These are phyloP conservation scores for Aureobasidium sp. DNA, from an alignment of 2,329 filamentous ascomycete species.

Conservation along the genomic window DNA sequence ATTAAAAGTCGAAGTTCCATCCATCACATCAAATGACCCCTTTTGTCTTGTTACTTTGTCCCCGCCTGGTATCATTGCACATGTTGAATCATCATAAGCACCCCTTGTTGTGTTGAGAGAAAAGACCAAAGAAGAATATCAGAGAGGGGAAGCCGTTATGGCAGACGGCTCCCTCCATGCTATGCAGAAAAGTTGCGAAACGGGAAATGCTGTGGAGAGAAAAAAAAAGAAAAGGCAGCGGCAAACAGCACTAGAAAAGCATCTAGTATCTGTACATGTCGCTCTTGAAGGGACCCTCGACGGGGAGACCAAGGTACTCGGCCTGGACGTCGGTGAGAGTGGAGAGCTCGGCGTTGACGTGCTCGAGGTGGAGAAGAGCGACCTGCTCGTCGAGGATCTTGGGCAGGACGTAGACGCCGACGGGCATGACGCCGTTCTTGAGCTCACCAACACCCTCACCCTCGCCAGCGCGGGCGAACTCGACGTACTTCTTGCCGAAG, in stretches of 20 bases:
- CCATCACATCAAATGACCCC: conserved; percentile 36
- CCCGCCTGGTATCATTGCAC: conserved; percentile 46
- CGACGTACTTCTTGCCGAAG: conserved; percentile 89
- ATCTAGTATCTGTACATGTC: conserved; percentile 76
- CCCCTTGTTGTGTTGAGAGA: conserved; percentile 8
- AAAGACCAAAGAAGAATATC: conserved; percentile 10
- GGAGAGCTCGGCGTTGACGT: conserved; percentile 91
- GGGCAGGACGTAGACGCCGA: conserved; percentile 92
- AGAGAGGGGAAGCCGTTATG: neutral
- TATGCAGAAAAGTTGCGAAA: conserved; percentile 11
- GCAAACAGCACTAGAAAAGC: neutral
- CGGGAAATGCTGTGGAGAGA: conserved; percentile 11
- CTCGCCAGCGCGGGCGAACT: conserved; percentile 58
- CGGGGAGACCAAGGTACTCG: conserved; percentile 82
- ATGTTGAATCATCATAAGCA: conserved; percentile 27
- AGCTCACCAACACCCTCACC: conserved; percentile 25
- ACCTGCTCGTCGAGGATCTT: conserved; percentile 99
- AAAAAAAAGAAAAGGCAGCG: neutral
- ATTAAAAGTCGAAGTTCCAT: conserved; percentile 15
- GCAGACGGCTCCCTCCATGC: neutral
- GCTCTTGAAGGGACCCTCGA: conserved; percentile 90
- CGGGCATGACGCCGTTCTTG: conserved; percentile 73
- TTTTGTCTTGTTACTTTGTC: conserved; percentile 38
- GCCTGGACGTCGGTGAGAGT: conserved; percentile 78
- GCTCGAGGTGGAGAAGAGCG: conserved; percentile 81